Conservation (phyloP, 768 basidiomycete species). For the Boletus pseudo-olivaceus region DNA sequence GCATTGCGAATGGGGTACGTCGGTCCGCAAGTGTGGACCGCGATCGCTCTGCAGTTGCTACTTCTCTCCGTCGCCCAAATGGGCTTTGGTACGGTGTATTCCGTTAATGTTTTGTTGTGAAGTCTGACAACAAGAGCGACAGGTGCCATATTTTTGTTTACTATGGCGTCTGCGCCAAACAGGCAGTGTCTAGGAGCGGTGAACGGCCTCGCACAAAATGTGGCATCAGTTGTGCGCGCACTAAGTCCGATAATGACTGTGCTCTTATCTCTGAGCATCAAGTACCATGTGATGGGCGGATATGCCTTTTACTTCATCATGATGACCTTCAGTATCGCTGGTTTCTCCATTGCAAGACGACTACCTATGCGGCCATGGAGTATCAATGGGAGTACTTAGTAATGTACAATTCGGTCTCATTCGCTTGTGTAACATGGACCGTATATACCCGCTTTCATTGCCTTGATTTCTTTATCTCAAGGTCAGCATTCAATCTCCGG, state of each 20-base stretch:
- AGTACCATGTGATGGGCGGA: slow-evolving; percentile 12
- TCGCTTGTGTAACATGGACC: neutral
- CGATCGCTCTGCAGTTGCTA: no score
- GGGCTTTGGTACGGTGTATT: no score
- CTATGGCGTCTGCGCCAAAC: no score
- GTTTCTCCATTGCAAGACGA: neutral
- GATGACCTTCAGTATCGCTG: neutral
- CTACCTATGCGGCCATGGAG: neutral
- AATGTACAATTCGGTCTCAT: neutral
- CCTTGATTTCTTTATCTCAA: slow-evolving; percentile 13
- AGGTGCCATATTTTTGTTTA: no score
- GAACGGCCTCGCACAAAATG: no score
- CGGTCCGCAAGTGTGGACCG: no score
- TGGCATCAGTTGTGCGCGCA: no score
- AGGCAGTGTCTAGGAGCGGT: no score
- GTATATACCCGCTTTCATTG: slow-evolving; percentile 13
- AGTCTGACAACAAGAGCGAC: no score
- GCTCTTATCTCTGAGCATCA: slow-evolving; percentile 28
- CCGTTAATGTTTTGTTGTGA: no score
- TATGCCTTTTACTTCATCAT: slow-evolving; percentile 24
- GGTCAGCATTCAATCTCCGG: neutral
- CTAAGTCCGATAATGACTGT: slow-evolving; percentile 7
- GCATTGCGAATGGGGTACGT: no score
- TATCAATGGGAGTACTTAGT: neutral
- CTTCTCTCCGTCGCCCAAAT: no score